Evolutionary conservation across 257 asterid genomes (phyloP), one percentile per base, ranked within the genome.

Genomic region (Ocimum tenuiflorum): DNA sequence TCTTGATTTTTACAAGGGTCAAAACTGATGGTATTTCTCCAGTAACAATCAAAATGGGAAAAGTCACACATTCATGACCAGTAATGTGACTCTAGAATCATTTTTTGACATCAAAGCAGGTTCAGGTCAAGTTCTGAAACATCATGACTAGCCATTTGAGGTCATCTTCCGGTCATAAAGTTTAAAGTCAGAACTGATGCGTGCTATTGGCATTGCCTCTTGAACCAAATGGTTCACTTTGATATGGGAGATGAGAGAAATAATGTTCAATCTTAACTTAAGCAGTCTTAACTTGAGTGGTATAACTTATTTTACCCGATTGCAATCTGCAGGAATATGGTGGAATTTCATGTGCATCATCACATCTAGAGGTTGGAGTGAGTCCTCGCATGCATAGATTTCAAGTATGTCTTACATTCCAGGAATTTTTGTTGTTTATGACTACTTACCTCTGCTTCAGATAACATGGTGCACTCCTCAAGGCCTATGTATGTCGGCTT

Each of bases 311-410:
- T 71, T 71, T 46, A 35, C 50, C 63, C 38, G 14, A 67, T 80
- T 47, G 63, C 52, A 20, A 61, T 75, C 51, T 31, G 63, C 88
- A 92, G 99, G 97, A 82, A 15, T 75, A 80, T 45, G 82, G 60
- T 75, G 95, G 91, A 68, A 71, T 75, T 72, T 73, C 89, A 69
- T 81, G 82, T 74, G 75, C 80, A 46, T 67, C 80, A 46, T 67
- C 80, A 46, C 69, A 75, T 77, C 75, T 75, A 67, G 89, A 79
- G 74, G 85, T 77, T 71, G 88, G 87, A 70, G 78, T 73, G 75
- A 90, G 90, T 63, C 91, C 88, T 56, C 91, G 82, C 9, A 79
- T 65, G 71, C 89, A 86, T 68, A 81, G 94, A 80, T 81, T 77
- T 75, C 87, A 88, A 70, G 99, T 94, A 85, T 61, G 89, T 73